Evolutionary conservation across 1,284 basidiomycete species (phyloP), one percentile per base, ranked within the genome.

Genomic region (Schizophyllum amplum): DNA sequence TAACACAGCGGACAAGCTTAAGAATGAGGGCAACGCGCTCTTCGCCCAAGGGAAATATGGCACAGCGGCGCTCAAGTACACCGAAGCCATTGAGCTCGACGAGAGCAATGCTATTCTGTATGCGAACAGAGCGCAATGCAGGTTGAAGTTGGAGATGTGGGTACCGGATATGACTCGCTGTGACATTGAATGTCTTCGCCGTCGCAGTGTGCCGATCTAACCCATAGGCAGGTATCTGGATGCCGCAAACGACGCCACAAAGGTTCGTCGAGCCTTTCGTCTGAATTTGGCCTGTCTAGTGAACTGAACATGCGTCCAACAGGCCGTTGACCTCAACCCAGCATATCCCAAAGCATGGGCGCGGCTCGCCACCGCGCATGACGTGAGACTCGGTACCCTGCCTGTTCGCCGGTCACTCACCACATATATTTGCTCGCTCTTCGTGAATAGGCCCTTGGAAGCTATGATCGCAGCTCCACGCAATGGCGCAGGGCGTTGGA

Each of bases 331-430:
- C 24, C 47, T 72, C 5, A 71, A 74, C 57, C 68, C 70, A 1
- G 61, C 54, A 20, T 74, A 73, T 58, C 60, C 68, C 4, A 75
- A 74, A 60, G 74, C 62, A 7, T 72, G 67, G 67, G 68, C 64
- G 1, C 65, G 74, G 47, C 60, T 70, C 2, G 73, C 69, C 0
- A 55, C 63, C 4, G 69, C 70, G 2, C 48, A 65, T 9, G 65
- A 68, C 55, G 73, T 73, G 52, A 57, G 62, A n/a, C n/a, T n/a
- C n/a, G n/a, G n/a, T 60, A 5, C 20, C 23, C 23, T 5, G n/a
- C 26, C 17, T 51, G 21, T 13, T 52, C 21, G 2, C 7, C 13
- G 27, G 27, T 33, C 27, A 9, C 33, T 13, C 33, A 9, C 7
- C 4, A 9, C 33, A 9, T 42, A 9, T 17, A 3, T 42, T 42